These are phyloP conservation scores for Lactarius sp. DNA, from an alignment of 768 basidiomycete genomes.

Conservation along the genomic window DNA sequence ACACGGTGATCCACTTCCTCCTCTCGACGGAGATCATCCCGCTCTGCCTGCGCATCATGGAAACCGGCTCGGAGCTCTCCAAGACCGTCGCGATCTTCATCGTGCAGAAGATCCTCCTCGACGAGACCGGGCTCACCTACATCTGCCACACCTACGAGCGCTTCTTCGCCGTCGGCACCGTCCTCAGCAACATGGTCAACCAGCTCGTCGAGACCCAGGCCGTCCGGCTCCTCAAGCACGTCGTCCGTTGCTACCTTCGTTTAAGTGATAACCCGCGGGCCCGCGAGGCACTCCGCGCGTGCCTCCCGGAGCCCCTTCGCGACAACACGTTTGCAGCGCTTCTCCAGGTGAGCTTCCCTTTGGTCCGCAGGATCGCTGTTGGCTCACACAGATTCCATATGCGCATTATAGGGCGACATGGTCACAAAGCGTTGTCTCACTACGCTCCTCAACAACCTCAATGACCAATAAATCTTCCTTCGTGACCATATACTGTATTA, in stretches of 20 bases:
- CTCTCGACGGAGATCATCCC: constrained; percentile 99
- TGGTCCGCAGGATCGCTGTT: neutral
- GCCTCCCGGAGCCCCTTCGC: constrained; percentile 90
- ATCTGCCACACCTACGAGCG: constrained; percentile 99
- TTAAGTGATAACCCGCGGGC: constrained; percentile 95
- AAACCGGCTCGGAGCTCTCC: constrained; percentile 95
- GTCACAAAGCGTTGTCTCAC: constrained; percentile 94
- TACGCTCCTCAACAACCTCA: constrained; percentile 83
- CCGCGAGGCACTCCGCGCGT: constrained; percentile 90
- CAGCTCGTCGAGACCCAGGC: constrained; percentile 98
- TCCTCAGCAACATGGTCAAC: constrained; percentile 97
- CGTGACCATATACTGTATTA: constrained; percentile 13
- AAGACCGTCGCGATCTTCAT: constrained; percentile 99
- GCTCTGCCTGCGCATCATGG: constrained; percentile 98
- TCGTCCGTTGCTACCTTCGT: constrained; percentile 93
- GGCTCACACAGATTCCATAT: neutral
- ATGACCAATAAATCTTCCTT: constrained; percentile 38
- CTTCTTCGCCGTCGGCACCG: constrained; percentile 98
- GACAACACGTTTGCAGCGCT: constrained; percentile 90
- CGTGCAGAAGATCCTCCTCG: constrained; percentile 94
- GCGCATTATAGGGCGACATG: constrained; percentile 78
- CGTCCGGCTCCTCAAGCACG: constrained; percentile 92
- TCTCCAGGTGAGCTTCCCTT: constrained; percentile 62
- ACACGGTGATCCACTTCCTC: constrained; percentile 97
- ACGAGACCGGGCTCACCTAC: constrained; percentile 96